Conservation (phyloP, 169 alveolate genomes). For the Plasmodium vivax region DNA sequence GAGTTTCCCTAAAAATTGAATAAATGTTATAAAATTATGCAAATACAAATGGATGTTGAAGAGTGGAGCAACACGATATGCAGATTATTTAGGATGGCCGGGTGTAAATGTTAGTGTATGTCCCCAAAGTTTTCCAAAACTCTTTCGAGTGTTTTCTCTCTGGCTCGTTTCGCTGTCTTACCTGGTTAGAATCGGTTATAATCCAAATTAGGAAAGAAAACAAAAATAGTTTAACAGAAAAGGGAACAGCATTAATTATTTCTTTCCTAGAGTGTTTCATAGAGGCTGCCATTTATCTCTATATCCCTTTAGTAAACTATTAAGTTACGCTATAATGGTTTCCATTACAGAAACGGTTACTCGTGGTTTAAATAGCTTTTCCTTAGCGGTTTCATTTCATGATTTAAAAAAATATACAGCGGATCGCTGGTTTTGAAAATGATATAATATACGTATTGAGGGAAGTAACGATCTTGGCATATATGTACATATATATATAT, state of each 20-base stretch:
- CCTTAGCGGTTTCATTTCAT: background rate
- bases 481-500: background rate
- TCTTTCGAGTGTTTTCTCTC: background rate
- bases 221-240: background rate
- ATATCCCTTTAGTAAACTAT: slow-evolving; percentile 13
- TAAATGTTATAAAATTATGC: slow-evolving; percentile 1
- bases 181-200: slow-evolving; percentile 3
- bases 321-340: slow-evolving; percentile 9
- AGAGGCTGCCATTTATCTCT: slow-evolving; percentile 1
- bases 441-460: background rate
- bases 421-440: background rate
- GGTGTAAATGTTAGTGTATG: background rate
- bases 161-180: slow-evolving; percentile 4
- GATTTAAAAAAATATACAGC: background rate
- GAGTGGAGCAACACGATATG: background rate
- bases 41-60: background rate
- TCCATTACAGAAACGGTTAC: slow-evolving; percentile 3
- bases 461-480: background rate
- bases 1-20: background rate
- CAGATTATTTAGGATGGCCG: too few species aligned
- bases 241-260: background rate
- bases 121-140: background rate
- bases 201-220: background rate
- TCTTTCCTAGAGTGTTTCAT: background rate
- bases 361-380: background rate